phyloP scores from a whole-genome alignment of 495 filamentous ascomycete genomes.

The Talaromyces liani region DNA sequence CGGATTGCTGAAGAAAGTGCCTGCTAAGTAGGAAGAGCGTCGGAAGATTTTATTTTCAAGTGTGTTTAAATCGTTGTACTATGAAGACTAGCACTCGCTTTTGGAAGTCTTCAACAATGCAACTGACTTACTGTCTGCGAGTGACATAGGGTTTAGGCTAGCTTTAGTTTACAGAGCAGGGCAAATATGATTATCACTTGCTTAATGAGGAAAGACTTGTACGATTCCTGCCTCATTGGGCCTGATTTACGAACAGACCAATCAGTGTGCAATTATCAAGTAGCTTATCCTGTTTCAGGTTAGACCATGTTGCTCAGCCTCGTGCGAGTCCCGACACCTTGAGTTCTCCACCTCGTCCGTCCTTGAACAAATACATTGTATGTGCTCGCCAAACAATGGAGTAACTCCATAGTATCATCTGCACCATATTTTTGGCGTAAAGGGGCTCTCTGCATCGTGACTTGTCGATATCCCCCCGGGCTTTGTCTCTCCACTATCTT shows the following conservation, averaged over 20 bases:
- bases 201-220: not conserved
- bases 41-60: not conserved
- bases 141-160: not conserved
- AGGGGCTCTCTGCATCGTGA: too few relatives aligned
- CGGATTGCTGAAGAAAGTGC: not conserved
- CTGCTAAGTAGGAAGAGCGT: not conserved
- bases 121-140: too few relatives aligned
- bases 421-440: not conserved
- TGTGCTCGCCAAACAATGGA: not conserved
- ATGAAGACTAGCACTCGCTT: not conserved
- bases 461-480: not conserved
- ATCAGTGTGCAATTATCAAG: not conserved
- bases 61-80: not conserved
- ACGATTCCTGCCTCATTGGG: not conserved
- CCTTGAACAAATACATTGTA: not conserved
- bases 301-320: not conserved
- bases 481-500: not conserved
- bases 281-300: not conserved
- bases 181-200: not conserved
- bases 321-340: not conserved
- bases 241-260: not conserved
- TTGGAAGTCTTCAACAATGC: too few relatives aligned
- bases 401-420: not conserved
- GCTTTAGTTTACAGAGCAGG: not conserved
- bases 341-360: not conserved